These are phyloP conservation scores for Mallotus japonicus DNA, from an alignment of 441 rosid species.

Conservation along the genomic window DNA sequence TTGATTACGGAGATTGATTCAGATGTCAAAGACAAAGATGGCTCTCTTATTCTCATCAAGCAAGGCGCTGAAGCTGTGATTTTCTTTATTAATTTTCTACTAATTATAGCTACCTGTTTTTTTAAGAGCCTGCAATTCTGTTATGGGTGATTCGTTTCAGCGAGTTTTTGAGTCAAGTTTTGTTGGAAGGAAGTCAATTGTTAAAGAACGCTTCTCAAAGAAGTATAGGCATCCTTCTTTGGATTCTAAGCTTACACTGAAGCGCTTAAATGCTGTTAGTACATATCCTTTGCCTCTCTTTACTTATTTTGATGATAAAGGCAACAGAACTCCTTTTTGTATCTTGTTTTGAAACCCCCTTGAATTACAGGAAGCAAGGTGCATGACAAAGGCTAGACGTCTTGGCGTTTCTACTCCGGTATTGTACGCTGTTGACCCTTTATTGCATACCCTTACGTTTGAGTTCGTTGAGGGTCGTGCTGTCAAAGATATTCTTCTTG, in stretches of 20 bases:
- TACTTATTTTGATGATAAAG: too few relatives aligned
- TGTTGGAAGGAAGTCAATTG: conserved; percentile 65
- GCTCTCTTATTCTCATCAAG: conserved; percentile 58
- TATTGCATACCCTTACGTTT: conserved; percentile 59
- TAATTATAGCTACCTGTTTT: too few relatives aligned
- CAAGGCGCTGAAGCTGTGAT: conserved; percentile 99
- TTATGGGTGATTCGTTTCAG: conserved; percentile 32
- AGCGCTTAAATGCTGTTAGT: conserved; percentile 84
- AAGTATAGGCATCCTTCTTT: conserved; percentile 83
- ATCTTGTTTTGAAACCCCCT: too few relatives aligned
- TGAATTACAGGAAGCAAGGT: conserved; percentile 66
- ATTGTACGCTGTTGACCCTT: conserved; percentile 64
- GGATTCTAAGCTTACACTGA: conserved; percentile 77
- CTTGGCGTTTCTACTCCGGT: conserved; percentile 79
- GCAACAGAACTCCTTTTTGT: too few relatives aligned
- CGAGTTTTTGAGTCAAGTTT: conserved; percentile 75
- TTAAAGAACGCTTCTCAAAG: too few relatives aligned
- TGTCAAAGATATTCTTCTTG: conserved; percentile 65
- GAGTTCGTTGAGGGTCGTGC: conserved; percentile 76
- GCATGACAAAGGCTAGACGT: conserved; percentile 87
- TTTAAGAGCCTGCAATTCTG: too few relatives aligned
- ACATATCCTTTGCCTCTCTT: neutral
- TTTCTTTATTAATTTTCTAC: neutral
- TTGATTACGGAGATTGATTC: conserved; percentile 41
- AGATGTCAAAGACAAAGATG: conserved; percentile 35